Base-by-base conservation (phyloP, 1,139 yeast species). In the Yamadazyma epiphylla region DNA sequence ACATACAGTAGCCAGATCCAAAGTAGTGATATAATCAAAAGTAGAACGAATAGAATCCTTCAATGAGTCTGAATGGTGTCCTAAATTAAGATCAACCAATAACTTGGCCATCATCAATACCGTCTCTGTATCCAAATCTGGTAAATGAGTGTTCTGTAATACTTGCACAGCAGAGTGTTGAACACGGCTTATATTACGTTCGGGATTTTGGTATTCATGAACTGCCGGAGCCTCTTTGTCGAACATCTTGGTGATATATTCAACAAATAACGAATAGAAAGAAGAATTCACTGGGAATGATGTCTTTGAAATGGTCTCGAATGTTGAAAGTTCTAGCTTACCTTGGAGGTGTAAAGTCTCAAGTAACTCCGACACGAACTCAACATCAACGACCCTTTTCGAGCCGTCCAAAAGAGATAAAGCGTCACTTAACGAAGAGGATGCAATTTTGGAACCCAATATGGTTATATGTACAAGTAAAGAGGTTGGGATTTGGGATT, bases 201-300 rank as follows among this genome's bases (percentile, higher is more conserved):
- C 62, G 23, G 49, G 36, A 35, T 63, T 43, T 30, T 51, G 36
- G 43, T 55, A 64, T 38, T 66, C 70, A 39, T 68, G 74, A 3
- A 55, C 53, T 16, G 42, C 39, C 0, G 71, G 72, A 8, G 51
- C 46, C 1, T 38, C 32, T 4, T 55, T 55, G 3, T 36, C 40
- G 36, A 52, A 67, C 10, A 64, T 33, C 3, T 41, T 32, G 30
- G 65, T 69, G 8, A 65, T 43, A 32, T 61, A 58, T 6, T 26
- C 28, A 13, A 58, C 51, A 30, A 52, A 50, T 4, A 30, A 29
- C 3, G 21, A 11, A 32, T 50, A 55, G 25, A 59, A 55, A 3
- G 34, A 33, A 13, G 55, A 59, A 28, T 50, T 50, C 4, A 49
- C 24, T 22, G 13, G 27, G 17, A 20, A 30, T 28, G 17, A 30